Evolutionary conservation across 2,329 filamentous ascomycete genomes (phyloP).

Genomic region (Graphium sp.): DNA sequence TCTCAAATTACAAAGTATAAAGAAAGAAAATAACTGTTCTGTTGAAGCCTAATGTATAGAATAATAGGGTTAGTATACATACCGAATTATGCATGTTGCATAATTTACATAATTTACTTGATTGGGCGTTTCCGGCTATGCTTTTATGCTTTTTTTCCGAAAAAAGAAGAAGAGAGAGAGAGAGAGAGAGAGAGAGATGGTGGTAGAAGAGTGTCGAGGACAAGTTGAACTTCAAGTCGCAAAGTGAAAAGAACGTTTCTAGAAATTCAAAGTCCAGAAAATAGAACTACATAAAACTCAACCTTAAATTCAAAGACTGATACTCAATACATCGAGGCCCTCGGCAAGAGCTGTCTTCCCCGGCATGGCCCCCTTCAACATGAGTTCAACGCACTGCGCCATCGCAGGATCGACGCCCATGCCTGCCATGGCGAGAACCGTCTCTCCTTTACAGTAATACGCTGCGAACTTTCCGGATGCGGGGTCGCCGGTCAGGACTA

Average conservation of each 20-base stretch:
- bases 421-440: constrained; percentile 74
- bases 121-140: neutral
- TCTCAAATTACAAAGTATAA: too few species aligned
- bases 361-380: constrained; percentile 70
- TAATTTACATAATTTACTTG: constrained; percentile 2
- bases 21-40: too few species aligned
- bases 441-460: constrained; percentile 77
- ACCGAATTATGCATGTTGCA: too few species aligned
- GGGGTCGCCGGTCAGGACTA: constrained; percentile 63
- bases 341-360: constrained; percentile 58
- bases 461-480: constrained; percentile 71
- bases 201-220: too few species aligned
- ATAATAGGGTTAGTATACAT: too few species aligned
- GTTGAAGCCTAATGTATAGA: too few species aligned
- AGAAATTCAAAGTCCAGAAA: too few species aligned
- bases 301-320: too few species aligned
- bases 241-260: too few species aligned
- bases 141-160: constrained; percentile 1
- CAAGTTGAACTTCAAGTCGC: too few species aligned
- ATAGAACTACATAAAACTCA: too few species aligned
- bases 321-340: constrained; percentile 37
- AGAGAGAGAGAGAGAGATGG: too few species aligned
- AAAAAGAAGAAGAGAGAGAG: neutral
- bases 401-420: constrained; percentile 86
- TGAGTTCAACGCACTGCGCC: constrained; percentile 67